Percentiles rank a stretch among this genome's conserved stretches.
Evolutionary conservation across 306 rosid genomes (phyloP).

Genomic region (Albizia julibrissin): DNA sequence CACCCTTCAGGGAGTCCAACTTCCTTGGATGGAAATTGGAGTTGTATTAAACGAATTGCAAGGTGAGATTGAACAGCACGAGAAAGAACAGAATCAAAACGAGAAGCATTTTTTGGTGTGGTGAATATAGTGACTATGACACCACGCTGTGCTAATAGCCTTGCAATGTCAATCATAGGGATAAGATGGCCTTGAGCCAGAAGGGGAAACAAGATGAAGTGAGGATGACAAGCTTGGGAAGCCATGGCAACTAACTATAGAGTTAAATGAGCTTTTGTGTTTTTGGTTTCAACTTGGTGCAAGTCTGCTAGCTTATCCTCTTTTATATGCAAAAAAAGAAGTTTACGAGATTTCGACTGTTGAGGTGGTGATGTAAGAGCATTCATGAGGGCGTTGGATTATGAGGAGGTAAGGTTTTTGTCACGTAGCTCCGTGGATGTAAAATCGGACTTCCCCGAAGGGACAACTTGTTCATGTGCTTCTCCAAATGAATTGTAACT

Average conservation of each 20-base stretch:
- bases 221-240: neutral
- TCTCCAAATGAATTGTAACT: neutral
- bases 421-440: too few relatives aligned
- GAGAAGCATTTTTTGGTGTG: conserved; percentile 44
- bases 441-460: too few relatives aligned
- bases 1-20: conserved; percentile 58
- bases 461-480: neutral
- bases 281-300: neutral
- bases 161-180: conserved; percentile 49
- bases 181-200: conserved; percentile 47
- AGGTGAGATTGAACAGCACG: conserved; percentile 41
- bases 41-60: conserved; percentile 10
- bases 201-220: conserved; percentile 40
- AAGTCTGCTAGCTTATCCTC: neutral
- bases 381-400: neutral
- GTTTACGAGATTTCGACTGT: neutral
- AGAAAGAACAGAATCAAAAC: conserved; percentile 35
- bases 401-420: conserved; percentile 14
- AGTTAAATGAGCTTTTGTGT: neutral
- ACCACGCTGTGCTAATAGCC: conserved; percentile 40
- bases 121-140: conserved; percentile 45
- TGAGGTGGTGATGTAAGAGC: neutral
- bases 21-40: conserved; percentile 37
- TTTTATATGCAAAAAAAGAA: neutral
- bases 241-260: neutral